A percentile compares a stretch with the other conserved stretches of the same genome.
These are phyloP conservation scores for Cnidoscolus chayamansa DNA, from an alignment of 441 rosid genomes.

Conservation along the genomic window DNA sequence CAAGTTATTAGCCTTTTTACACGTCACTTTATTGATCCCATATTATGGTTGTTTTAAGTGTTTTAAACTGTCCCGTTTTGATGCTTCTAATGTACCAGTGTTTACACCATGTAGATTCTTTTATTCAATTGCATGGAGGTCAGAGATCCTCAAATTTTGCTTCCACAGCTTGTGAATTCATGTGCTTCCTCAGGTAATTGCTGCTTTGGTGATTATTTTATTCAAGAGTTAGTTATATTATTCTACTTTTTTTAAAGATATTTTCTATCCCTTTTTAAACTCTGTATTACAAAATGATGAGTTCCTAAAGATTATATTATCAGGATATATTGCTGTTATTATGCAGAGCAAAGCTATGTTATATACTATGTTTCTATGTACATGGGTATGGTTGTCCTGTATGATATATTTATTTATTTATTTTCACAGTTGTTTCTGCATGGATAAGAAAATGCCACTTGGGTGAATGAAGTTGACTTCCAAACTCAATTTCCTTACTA, in stretches of 20 bases:
- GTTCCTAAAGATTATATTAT: not conserved
- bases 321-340: not conserved
- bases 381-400: too few species aligned
- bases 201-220: slow-evolving; percentile 6
- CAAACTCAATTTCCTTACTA: too few species aligned
- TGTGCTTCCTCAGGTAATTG: slow-evolving; percentile 70
- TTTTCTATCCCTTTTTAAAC: not conserved
- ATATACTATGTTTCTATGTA: not conserved
- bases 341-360: not conserved
- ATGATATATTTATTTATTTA: too few species aligned
- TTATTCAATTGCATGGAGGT: slow-evolving; percentile 73
- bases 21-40: not conserved
- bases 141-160: slow-evolving; percentile 74
- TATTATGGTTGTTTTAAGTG: not conserved
- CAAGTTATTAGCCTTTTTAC: slow-evolving; percentile 11
- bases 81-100: slow-evolving; percentile 1
- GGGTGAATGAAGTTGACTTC: too few species aligned
- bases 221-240: not conserved
- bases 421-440: too few species aligned
- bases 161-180: slow-evolving; percentile 59
- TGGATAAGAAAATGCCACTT: too few species aligned
- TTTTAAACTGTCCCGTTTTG: not conserved
- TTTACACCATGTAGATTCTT: slow-evolving; percentile 47
- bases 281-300: not conserved
- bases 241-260: not conserved